These are phyloP conservation scores for Rehmannia glutinosa DNA, from an alignment of 257 asterid genomes.

Conservation along the genomic window DNA sequence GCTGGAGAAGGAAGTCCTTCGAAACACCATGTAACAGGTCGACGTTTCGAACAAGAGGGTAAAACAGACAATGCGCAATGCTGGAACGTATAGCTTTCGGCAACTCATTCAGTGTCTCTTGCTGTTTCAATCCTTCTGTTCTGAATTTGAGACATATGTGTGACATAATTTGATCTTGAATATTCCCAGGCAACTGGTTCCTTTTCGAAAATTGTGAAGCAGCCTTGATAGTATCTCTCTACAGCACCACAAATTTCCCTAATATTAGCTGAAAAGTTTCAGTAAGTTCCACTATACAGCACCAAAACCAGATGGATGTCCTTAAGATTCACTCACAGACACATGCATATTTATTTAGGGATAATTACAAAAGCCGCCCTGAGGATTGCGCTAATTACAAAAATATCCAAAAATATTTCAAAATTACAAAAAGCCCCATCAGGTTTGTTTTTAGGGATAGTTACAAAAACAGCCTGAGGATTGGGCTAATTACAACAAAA, in stretches of 20 bases:
- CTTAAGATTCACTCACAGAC: too few relatives aligned
- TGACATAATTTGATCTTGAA: slow-evolving; percentile 66
- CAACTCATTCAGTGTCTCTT: slow-evolving; percentile 48
- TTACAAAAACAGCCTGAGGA: too few relatives aligned
- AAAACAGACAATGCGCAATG: slow-evolving; percentile 57
- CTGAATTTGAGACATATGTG: slow-evolving; percentile 71
- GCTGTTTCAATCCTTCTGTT: slow-evolving; percentile 66
- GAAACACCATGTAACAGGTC: slow-evolving; percentile 61
- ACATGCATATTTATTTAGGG: too few relatives aligned
- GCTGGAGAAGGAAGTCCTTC: slow-evolving; percentile 51
- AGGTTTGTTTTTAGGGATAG: too few relatives aligned
- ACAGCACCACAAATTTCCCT: not conserved
- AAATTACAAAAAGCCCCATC: too few relatives aligned
- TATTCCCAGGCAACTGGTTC: slow-evolving; percentile 52
- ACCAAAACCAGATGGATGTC: too few relatives aligned
- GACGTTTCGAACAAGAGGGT: slow-evolving; percentile 39
- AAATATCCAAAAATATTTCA: too few relatives aligned
- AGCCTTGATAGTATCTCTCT: slow-evolving; percentile 67
- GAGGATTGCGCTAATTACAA: too few relatives aligned
- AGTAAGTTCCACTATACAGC: not conserved
- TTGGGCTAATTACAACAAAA: too few relatives aligned
- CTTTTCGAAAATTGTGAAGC: slow-evolving; percentile 66
- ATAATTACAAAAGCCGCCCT: too few relatives aligned
- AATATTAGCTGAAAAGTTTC: not conserved
- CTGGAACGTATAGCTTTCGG: slow-evolving; percentile 73